Conservation (phyloP, 2,329 filamentous ascomycete species). For the Elsinoe batatas region DNA sequence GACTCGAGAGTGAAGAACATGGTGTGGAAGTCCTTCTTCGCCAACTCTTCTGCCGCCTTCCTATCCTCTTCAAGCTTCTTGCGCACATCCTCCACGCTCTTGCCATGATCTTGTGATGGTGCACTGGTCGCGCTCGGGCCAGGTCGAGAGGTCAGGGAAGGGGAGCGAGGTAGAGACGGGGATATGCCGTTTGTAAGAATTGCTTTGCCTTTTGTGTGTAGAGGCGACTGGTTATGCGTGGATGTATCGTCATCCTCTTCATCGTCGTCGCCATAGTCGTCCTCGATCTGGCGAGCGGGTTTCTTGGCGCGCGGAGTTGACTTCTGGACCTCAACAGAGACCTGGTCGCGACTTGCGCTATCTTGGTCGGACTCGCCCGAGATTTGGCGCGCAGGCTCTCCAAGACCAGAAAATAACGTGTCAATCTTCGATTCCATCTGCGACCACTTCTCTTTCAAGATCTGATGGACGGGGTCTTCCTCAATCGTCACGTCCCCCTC, state of each 20-base stretch:
- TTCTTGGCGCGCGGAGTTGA: slow-evolving; percentile 54
- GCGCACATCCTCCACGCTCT: slow-evolving; percentile 75
- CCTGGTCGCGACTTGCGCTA: slow-evolving; percentile 5
- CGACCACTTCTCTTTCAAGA: slow-evolving; percentile 69
- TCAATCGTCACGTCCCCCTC: slow-evolving; percentile 34
- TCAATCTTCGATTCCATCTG: slow-evolving; percentile 68
- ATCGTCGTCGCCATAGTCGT: slow-evolving; percentile 75
- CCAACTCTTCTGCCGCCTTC: slow-evolving; percentile 79
- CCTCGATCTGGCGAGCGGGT: slow-evolving; percentile 67
- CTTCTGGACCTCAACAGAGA: slow-evolving; percentile 32
- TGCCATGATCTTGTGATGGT: slow-evolving; percentile 45
- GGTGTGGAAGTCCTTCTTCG: slow-evolving; percentile 82
- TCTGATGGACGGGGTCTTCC: slow-evolving; percentile 38
- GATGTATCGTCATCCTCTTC: slow-evolving; percentile 42
- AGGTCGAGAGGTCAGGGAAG: slow-evolving; percentile 55
- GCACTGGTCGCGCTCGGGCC: slow-evolving; percentile 50
- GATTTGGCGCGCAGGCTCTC: slow-evolving; percentile 10
- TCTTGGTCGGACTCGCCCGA: slow-evolving; percentile 11
- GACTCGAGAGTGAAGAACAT: slow-evolving; percentile 93
- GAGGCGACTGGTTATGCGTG: slow-evolving; percentile 36
- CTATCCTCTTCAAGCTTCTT: slow-evolving; percentile 90
- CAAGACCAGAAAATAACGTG: slow-evolving; percentile 54
- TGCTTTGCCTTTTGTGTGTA: slow-evolving; percentile 44
- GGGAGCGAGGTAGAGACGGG: slow-evolving; percentile 58
- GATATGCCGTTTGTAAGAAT: slow-evolving; percentile 47